Percentiles rank a stretch among this genome's conserved stretches.
phyloP scores from a whole-genome alignment of 1,284 basidiomycete genomes.

The Phylloporus sp. region DNA sequence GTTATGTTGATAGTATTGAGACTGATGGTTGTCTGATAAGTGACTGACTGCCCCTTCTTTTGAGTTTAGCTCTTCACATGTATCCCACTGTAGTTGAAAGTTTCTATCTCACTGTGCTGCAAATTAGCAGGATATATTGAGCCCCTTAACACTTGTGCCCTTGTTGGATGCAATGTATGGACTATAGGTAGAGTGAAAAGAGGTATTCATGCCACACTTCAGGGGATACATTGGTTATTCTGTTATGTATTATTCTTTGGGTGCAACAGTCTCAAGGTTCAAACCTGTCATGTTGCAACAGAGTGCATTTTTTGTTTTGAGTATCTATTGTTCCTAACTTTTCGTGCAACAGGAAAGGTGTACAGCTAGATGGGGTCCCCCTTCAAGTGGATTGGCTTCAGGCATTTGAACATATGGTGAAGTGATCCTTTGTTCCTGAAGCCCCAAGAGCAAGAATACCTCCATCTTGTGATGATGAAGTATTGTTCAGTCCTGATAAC shows the following conservation, averaged over 20 bases:
- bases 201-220: too few relatives aligned
- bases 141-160: not conserved
- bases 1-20: not conserved
- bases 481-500: too few relatives aligned
- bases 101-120: not conserved
- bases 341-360: not conserved
- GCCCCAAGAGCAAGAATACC: not conserved
- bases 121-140: not conserved
- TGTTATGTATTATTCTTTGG: too few relatives aligned
- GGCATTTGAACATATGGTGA: not conserved
- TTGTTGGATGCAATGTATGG: too few relatives aligned
- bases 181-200: too few relatives aligned
- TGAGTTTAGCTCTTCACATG: too few relatives aligned
- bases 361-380: not conserved
- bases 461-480: too few relatives aligned
- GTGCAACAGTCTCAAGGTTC: too few relatives aligned
- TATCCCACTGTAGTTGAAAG: conserved; percentile 2
- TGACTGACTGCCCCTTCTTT: too few relatives aligned
- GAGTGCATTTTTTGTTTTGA: not conserved
- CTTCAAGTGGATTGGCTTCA: not conserved
- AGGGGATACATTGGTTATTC: too few relatives aligned
- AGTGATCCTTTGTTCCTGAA: not conserved
- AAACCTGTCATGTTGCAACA: too few relatives aligned
- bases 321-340: not conserved
- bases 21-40: not conserved